A percentile compares a stretch with the other conserved stretches of the same genome.
phyloP scores from a whole-genome alignment of 2,329 filamentous ascomycete genomes.

The Harringtonia lauricola region DNA sequence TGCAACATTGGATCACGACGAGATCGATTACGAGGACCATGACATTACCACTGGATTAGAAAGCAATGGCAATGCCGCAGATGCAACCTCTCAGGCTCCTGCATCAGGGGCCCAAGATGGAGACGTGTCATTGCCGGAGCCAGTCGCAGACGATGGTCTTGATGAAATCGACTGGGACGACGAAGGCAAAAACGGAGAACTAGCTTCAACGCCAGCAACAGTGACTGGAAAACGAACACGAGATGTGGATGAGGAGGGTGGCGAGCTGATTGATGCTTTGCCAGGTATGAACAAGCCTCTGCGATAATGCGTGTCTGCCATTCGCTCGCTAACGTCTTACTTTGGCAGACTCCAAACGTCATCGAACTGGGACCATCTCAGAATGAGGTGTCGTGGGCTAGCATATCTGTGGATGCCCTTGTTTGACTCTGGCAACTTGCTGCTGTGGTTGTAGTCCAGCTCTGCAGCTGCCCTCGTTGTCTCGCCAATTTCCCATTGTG shows the following conservation, averaged over 20 bases:
- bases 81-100: background rate
- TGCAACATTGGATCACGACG: conserved; percentile 23
- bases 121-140: conserved; percentile 1
- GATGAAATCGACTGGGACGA: conserved; percentile 27
- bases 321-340: no score
- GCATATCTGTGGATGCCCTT: background rate
- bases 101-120: conserved; percentile 2
- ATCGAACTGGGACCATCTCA: conserved; percentile 24
- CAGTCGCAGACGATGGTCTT: background rate
- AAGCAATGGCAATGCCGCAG: background rate
- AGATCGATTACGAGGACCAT: conserved; percentile 22
- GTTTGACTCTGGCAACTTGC: background rate
- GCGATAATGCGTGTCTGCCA: no score
- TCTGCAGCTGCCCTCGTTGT: no score
- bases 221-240: conserved; percentile 20
- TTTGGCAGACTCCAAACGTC: conserved; percentile 35
- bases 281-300: conserved; percentile 27
- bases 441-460: no score
- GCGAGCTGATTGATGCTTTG: conserved; percentile 12
- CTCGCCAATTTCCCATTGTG: no score
- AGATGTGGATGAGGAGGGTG: conserved; percentile 12
- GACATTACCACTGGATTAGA: conserved; percentile 1
- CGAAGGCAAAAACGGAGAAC: conserved; percentile 20
- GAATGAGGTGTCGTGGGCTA: background rate
- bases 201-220: conserved; percentile 14